Percentiles rank a stretch among this genome's conserved stretches.
phyloP scores from a whole-genome alignment of 352 stramenopile genomes.

The Phytophthora podocarpi region DNA sequence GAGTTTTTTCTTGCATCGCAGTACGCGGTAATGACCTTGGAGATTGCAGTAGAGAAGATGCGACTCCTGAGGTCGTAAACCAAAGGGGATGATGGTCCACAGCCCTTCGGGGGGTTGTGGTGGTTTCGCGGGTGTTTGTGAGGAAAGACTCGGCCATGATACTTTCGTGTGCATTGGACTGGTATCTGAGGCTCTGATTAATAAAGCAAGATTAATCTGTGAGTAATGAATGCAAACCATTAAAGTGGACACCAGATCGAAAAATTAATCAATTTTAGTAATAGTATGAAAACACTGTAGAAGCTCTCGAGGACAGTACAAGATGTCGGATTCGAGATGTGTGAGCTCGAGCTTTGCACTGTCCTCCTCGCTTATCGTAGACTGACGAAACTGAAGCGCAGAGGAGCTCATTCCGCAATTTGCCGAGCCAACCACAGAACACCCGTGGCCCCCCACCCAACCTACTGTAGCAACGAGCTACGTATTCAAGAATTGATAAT shows the following conservation, averaged over 20 bases:
- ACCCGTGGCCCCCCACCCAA: too few species aligned
- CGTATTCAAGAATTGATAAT: constrained; percentile 2
- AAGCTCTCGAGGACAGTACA: background rate
- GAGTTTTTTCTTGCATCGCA: constrained; percentile 33
- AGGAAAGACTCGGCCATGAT: constrained; percentile 1
- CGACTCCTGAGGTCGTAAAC: too few species aligned
- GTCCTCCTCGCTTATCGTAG: background rate
- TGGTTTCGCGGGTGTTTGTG: background rate
- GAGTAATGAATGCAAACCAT: constrained; percentile 3
- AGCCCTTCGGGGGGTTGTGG: background rate
- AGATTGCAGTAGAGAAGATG: too few species aligned
- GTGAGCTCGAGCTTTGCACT: background rate
- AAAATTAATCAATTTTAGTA: too few species aligned
- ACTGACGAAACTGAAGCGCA: too few species aligned
- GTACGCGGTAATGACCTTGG: constrained; percentile 15
- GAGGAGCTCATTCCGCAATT: constrained; percentile 24
- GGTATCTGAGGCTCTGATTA: background rate
- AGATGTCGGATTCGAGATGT: background rate
- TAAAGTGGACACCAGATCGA: too few species aligned
- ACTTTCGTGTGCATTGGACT: constrained; percentile 6
- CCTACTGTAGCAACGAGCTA: background rate
- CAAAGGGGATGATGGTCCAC: background rate
- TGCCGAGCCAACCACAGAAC: constrained; percentile 1
- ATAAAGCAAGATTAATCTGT: too few species aligned
- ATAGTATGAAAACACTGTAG: background rate